Evolutionary conservation across 805 yeast genomes (phyloP).

Genomic region (Lachancea waltii): DNA sequence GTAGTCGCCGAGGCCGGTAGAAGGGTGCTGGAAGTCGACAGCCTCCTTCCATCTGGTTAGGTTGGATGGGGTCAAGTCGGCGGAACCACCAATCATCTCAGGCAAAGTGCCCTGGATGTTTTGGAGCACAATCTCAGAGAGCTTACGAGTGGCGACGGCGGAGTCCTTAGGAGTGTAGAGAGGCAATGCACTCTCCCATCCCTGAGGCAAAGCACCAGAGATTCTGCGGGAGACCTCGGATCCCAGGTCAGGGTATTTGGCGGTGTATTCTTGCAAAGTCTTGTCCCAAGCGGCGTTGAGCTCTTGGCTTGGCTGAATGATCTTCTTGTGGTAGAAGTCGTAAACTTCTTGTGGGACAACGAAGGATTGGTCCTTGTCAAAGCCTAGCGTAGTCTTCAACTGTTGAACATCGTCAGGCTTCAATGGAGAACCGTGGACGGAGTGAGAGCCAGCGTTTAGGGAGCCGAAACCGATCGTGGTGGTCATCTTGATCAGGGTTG

Average conservation of each 20-base stretch:
- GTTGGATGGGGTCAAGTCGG: conserved; percentile 96
- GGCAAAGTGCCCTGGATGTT: conserved; percentile 61
- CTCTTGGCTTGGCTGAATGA: conserved; percentile 55
- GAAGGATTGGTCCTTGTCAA: conserved; percentile 78
- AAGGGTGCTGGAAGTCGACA: conserved; percentile 87
- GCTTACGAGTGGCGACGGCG: conserved; percentile 90
- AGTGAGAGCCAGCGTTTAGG: conserved; percentile 71
- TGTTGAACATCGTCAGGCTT: conserved; percentile 88
- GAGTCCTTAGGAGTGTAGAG: conserved; percentile 67
- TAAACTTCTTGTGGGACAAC: conserved; percentile 78
- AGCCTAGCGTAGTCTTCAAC: conserved; percentile 77
- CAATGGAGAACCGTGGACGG: conserved; percentile 95
- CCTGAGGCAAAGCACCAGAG: conserved; percentile 67
- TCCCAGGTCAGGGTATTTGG: conserved; percentile 70
- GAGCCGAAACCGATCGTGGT: conserved; percentile 97
- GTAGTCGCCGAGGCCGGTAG: conserved; percentile 75
- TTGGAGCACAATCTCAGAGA: conserved; percentile 74
- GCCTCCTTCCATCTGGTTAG: conserved; percentile 82
- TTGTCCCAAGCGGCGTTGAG: conserved; percentile 72
- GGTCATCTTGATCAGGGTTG: conserved; percentile 79
- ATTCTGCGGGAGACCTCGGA: conserved; percentile 77
- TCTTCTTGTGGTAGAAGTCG: conserved; percentile 52
- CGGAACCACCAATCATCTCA: conserved; percentile 95
- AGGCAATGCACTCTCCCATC: conserved; percentile 77
- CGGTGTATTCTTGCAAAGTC: conserved; percentile 52